Evolutionary conservation across 1,284 basidiomycete genomes (phyloP).

Genomic region (Spongiforma sp.): DNA sequence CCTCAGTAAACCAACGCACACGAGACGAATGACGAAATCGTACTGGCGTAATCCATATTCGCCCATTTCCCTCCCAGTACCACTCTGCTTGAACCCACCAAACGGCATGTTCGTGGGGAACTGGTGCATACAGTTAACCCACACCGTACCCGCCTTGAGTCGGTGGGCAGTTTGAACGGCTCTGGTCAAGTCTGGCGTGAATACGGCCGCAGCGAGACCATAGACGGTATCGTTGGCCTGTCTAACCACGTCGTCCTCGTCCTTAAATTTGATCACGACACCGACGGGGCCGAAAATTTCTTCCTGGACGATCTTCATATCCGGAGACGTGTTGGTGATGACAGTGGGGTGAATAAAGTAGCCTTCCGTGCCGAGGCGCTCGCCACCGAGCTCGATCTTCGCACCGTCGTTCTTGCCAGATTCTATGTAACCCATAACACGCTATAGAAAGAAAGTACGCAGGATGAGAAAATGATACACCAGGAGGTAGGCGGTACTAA

Average conservation of each 20-base stretch:
- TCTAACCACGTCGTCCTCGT: constrained; percentile 51
- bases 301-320: constrained; percentile 74
- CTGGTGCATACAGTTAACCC: constrained; percentile 73
- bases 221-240: constrained; percentile 79
- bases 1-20: too few species aligned
- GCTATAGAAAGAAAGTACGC: too few species aligned
- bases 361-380: constrained; percentile 60
- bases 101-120: constrained; percentile 70
- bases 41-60: constrained; percentile 75
- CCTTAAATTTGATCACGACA: constrained; percentile 24
- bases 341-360: constrained; percentile 67
- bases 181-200: constrained; percentile 72
- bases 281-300: constrained; percentile 69
- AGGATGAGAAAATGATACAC: too few species aligned
- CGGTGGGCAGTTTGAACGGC: constrained; percentile 71
- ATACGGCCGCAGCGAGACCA: constrained; percentile 79
- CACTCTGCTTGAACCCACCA: constrained; percentile 84
- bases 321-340: constrained; percentile 64
- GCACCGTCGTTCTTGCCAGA: constrained; percentile 40
- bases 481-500: too few species aligned
- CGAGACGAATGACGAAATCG: too few species aligned
- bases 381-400: constrained; percentile 66
- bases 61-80: constrained; percentile 77
- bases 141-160: constrained; percentile 79
- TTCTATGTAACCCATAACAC: constrained; percentile 18